These are phyloP conservation scores for Malassezia yamatoensis DNA, from an alignment of 1,284 basidiomycete species.

Conservation along the genomic window DNA sequence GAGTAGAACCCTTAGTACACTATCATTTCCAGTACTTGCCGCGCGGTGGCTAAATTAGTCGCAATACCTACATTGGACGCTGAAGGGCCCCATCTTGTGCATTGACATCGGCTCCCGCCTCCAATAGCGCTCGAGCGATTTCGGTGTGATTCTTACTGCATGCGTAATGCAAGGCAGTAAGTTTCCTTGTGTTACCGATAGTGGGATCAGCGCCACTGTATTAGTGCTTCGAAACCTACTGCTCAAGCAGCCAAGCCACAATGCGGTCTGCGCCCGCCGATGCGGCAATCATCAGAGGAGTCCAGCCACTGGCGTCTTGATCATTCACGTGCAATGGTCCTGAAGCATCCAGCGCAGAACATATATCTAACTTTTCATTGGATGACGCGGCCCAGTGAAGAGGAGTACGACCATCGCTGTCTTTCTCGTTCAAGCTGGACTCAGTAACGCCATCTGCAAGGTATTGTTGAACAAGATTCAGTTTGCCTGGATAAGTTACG, in stretches of 20 bases:
- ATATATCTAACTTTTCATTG: constrained; percentile 9
- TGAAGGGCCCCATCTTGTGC: constrained; percentile 27
- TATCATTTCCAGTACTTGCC: constrained; percentile 21
- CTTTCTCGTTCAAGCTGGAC: constrained; percentile 8
- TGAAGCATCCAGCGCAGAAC: constrained; percentile 7
- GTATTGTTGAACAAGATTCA: constrained; percentile 1
- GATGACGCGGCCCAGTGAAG: constrained; percentile 23
- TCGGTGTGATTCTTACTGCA: constrained; percentile 26
- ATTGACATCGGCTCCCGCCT: constrained; percentile 24
- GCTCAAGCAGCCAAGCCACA: constrained; percentile 16
- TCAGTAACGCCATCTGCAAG: not conserved
- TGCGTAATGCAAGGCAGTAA: constrained; percentile 28
- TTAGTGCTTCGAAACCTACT: constrained; percentile 3
- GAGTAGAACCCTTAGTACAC: constrained; percentile 21
- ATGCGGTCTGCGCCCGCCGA: constrained; percentile 17
- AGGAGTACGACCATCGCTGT: constrained; percentile 23
- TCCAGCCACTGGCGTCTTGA: constrained; percentile 20
- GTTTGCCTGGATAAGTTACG: constrained; percentile 3
- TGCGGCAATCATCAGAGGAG: constrained; percentile 25
- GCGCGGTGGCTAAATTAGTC: constrained; percentile 23
- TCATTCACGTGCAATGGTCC: constrained; percentile 10
- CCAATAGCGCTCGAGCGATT: constrained; percentile 22
- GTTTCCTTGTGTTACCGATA: constrained; percentile 15
- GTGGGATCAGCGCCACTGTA: constrained; percentile 19
- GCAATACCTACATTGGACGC: constrained; percentile 19